Conservation (phyloP, 306 rosid genomes). For the Hippophae rhamnoides region DNA sequence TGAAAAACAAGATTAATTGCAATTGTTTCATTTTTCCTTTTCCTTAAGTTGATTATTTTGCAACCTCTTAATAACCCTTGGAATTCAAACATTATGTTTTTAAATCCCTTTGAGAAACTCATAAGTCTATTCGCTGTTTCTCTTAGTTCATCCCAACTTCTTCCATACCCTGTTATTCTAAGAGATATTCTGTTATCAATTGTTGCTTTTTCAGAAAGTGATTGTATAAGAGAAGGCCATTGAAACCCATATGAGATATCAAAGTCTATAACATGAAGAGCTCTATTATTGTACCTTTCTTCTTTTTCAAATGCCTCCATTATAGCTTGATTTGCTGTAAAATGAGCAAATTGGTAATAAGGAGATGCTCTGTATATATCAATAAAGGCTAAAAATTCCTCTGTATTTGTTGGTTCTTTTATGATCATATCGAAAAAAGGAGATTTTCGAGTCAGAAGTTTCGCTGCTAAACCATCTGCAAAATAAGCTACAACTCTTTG, state of each 20-base stretch:
- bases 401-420: constrained; percentile 51
- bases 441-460: constrained; percentile 45
- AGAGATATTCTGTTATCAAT: constrained; percentile 35
- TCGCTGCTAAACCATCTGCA: constrained; percentile 50
- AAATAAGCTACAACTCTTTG: constrained; percentile 61
- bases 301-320: constrained; percentile 64
- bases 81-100: constrained; percentile 47
- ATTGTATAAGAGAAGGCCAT: constrained; percentile 77
- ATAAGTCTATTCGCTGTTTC: constrained; percentile 59
- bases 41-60: constrained; percentile 31
- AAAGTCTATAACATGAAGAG: constrained; percentile 59
- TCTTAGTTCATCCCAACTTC: constrained; percentile 38
- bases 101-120: constrained; percentile 53
- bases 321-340: constrained; percentile 72
- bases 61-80: constrained; percentile 48
- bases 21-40: constrained; percentile 52
- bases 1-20: constrained; percentile 61
- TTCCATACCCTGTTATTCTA: constrained; percentile 50
- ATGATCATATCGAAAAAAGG: constrained; percentile 57
- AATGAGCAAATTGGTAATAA: constrained; percentile 66
- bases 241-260: constrained; percentile 71
- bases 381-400: constrained; percentile 48
- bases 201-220: constrained; percentile 62
- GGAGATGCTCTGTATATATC: constrained; percentile 63
- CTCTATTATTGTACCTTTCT: constrained; percentile 35